Evolutionary conservation across 768 basidiomycete species (phyloP).

Genomic region (Tricholoma sp.): DNA sequence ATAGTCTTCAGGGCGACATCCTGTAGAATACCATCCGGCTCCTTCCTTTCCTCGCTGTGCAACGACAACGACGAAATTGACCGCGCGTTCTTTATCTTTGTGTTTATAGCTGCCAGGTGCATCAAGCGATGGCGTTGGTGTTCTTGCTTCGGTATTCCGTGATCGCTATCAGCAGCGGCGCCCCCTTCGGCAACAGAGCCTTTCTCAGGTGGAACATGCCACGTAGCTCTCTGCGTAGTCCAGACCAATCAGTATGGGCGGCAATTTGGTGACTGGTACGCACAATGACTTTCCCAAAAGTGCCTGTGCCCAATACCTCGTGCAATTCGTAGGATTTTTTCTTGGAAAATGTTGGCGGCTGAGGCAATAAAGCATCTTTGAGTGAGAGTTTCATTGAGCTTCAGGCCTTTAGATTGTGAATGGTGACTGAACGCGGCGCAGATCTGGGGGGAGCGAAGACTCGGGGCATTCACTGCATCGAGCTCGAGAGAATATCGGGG

Average conservation of each 20-base stretch:
- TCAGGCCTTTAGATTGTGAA: not conserved
- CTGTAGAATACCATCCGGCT: conserved; percentile 39
- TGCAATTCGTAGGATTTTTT: conserved; percentile 79
- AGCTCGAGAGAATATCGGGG: too few species aligned
- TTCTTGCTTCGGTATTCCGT: conserved; percentile 8
- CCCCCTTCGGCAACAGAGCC: conserved; percentile 53
- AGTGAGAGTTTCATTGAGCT: conserved; percentile 35
- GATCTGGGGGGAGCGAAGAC: too few species aligned
- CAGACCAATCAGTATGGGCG: not conserved
- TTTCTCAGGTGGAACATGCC: conserved; percentile 68
- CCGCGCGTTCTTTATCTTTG: conserved; percentile 12
- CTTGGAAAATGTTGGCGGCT: conserved; percentile 82
- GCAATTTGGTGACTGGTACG: conserved; percentile 5
- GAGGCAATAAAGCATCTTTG: conserved; percentile 65
- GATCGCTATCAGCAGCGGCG: conserved; percentile 36
- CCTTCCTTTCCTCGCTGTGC: conserved; percentile 3
- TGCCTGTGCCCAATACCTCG: conserved; percentile 71
- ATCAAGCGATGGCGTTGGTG: conserved; percentile 1
- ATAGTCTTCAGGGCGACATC: conserved; percentile 89
- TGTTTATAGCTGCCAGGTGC: conserved; percentile 7
- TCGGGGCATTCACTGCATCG: too few species aligned
- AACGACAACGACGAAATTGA: conserved; percentile 18
- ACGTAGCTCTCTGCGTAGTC: conserved; percentile 56
- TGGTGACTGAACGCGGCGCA: not conserved
- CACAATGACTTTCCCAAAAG: conserved; percentile 89